Percentiles rank a stretch among this genome's conserved stretches.
Evolutionary conservation across 2,329 filamentous ascomycete genomes (phyloP).

Genomic region (Aureobasidium sp.): DNA sequence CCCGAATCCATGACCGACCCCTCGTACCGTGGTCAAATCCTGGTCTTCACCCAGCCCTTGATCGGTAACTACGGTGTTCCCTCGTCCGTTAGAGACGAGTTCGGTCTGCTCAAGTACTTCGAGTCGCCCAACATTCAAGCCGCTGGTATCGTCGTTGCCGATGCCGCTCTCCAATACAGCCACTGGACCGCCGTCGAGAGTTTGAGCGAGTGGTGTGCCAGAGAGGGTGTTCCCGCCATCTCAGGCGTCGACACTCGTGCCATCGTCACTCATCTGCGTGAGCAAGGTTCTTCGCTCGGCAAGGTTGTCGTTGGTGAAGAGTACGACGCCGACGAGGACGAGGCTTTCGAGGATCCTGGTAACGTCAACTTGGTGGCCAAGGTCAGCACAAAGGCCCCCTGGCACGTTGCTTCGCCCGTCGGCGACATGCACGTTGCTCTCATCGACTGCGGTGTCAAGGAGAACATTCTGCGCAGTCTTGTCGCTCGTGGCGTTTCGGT

Average conservation of each 20-base stretch:
- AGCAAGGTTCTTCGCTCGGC: constrained; percentile 92
- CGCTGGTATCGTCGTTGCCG: constrained; percentile 88
- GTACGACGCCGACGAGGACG: constrained; percentile 97
- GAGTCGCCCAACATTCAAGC: constrained; percentile 97
- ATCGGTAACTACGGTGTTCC: constrained; percentile 99
- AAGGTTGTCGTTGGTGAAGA: constrained; percentile 92
- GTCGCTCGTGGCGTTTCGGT: constrained; percentile 86
- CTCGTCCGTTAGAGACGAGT: constrained; percentile 72
- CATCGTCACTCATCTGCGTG: constrained; percentile 90
- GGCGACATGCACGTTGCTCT: constrained; percentile 86
- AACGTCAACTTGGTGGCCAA: constrained; percentile 94
- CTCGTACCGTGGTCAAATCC: constrained; percentile 74
- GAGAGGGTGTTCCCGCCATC: constrained; percentile 92
- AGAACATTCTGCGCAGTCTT: constrained; percentile 95
- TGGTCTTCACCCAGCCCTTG: constrained; percentile 95
- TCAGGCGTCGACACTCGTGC: constrained; percentile 94
- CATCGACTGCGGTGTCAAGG: constrained; percentile 97
- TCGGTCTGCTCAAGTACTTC: constrained; percentile 92
- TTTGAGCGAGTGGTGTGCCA: constrained; percentile 85
- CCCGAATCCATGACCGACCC: constrained; percentile 75
- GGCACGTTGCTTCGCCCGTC: constrained; percentile 78
- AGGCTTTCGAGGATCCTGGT: constrained; percentile 88
- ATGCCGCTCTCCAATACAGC: constrained; percentile 88
- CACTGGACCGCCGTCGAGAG: constrained; percentile 98
- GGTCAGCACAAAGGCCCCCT: constrained; percentile 96